Percentiles rank a stretch among this genome's conserved stretches.
Conservation (phyloP, 768 basidiomycete species). For the Lenzites betulinus region DNA sequence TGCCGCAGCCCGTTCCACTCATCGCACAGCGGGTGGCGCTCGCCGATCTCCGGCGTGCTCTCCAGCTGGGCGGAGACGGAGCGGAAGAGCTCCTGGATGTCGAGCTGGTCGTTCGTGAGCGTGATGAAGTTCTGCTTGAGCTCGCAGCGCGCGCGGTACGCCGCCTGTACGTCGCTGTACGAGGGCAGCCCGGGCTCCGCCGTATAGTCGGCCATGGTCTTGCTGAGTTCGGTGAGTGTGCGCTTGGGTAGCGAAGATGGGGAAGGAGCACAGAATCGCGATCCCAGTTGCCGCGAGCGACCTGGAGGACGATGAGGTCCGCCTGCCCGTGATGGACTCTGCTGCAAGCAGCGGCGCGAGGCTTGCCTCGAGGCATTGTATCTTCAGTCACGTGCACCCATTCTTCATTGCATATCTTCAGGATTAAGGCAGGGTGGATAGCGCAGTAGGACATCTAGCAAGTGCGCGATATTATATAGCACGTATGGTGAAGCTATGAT, state of each 20-base stretch:
- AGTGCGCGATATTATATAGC: neutral
- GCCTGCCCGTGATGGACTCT: slow-evolving; percentile 5
- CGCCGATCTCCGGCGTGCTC: slow-evolving; percentile 29
- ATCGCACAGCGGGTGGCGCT: slow-evolving; percentile 21
- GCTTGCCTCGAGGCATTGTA: slow-evolving; percentile 11
- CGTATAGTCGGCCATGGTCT: neutral
- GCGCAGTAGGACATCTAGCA: neutral
- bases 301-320: neutral
- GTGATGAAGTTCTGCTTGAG: slow-evolving; percentile 29
- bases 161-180: slow-evolving; percentile 19
- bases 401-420: neutral
- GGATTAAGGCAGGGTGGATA: neutral
- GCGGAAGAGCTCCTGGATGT: slow-evolving; percentile 31
- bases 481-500: slow-evolving; percentile 1
- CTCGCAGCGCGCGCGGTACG: slow-evolving; percentile 16
- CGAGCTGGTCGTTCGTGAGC: slow-evolving; percentile 28
- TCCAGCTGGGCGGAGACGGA: slow-evolving; percentile 29
- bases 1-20: slow-evolving; percentile 31
- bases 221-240: neutral
- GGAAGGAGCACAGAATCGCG: neutral
- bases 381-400: slow-evolving; percentile 4
- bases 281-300: neutral
- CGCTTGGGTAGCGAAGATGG: neutral
- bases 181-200: slow-evolving; percentile 5
- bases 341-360: slow-evolving; percentile 2